Percentiles rank a stretch among this genome's conserved stretches.
Evolutionary conservation across 257 asterid species (phyloP).

Genomic region (Gentiana straminea): DNA sequence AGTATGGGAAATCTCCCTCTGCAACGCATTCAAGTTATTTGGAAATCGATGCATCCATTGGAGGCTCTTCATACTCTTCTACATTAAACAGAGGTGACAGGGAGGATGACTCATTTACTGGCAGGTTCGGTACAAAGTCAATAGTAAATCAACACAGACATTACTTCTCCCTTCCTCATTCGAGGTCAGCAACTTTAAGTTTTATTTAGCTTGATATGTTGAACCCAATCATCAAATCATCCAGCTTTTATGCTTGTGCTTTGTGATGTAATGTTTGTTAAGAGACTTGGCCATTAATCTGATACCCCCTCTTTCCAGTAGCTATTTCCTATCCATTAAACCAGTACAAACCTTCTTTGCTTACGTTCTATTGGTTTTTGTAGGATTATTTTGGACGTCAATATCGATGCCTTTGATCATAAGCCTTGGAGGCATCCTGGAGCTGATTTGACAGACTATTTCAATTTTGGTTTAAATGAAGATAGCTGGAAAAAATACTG

Average conservation of each 20-base stretch:
- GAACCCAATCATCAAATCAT: background rate
- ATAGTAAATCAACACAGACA: slow-evolving; percentile 11
- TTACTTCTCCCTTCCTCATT: slow-evolving; percentile 25
- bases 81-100: slow-evolving; percentile 10
- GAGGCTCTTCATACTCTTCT: slow-evolving; percentile 10
- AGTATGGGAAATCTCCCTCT: slow-evolving; percentile 15
- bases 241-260: background rate
- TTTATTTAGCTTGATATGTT: slow-evolving; percentile 2
- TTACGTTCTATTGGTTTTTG: slow-evolving; percentile 1
- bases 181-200: slow-evolving; percentile 17
- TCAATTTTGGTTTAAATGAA: slow-evolving; percentile 37
- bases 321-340: background rate
- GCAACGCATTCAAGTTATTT: slow-evolving; percentile 10
- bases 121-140: slow-evolving; percentile 6
- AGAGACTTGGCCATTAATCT: background rate
- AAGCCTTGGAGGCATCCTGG: slow-evolving; percentile 35
- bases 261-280: background rate
- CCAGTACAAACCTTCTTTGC: background rate
- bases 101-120: slow-evolving; percentile 11
- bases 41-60: slow-evolving; percentile 12
- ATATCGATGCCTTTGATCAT: slow-evolving; percentile 21
- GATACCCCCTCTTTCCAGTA: background rate
- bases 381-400: slow-evolving; percentile 30
- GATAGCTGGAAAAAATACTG: slow-evolving; percentile 31
- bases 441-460: slow-evolving; percentile 28